Percentiles rank a stretch among this genome's conserved stretches.
Evolutionary conservation across 2,329 filamentous ascomycete species (phyloP).

Genomic region (Fusarium oligoseptatum): DNA sequence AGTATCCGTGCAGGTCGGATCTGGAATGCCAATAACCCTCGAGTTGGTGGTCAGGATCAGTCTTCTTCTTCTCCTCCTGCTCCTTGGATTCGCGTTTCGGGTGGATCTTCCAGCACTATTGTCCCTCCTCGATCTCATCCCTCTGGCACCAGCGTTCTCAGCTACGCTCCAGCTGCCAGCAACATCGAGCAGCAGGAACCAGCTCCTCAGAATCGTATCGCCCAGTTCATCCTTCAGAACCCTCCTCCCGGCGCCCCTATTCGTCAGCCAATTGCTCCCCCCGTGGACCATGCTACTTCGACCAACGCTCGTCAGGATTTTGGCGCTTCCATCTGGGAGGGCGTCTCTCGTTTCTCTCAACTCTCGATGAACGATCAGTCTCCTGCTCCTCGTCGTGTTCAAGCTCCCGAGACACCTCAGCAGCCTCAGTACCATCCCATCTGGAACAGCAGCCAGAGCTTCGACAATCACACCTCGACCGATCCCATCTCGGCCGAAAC

Average conservation of each 20-base stretch:
- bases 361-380: neutral
- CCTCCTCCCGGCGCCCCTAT: neutral
- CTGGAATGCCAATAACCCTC: neutral
- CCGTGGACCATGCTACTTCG: neutral
- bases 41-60: neutral
- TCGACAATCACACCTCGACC: neutral
- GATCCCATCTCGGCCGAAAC: neutral
- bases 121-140: neutral
- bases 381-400: neutral
- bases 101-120: neutral
- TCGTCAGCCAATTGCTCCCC: neutral
- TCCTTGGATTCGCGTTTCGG: neutral
- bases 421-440: conserved; percentile 4
- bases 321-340: conserved; percentile 21
- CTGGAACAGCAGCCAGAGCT: neutral
- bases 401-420: neutral
- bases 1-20: neutral
- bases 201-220: neutral
- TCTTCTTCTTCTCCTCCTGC: neutral
- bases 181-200: neutral
- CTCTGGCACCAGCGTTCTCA: neutral
- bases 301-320: neutral
- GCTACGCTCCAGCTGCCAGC: neutral
- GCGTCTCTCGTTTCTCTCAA: conserved; percentile 14
- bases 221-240: neutral